A percentile compares a stretch with the other conserved stretches of the same genome.
Evolutionary conservation across 78 protist genomes (phyloP).

Genomic region (Monosiga brevicollis): DNA sequence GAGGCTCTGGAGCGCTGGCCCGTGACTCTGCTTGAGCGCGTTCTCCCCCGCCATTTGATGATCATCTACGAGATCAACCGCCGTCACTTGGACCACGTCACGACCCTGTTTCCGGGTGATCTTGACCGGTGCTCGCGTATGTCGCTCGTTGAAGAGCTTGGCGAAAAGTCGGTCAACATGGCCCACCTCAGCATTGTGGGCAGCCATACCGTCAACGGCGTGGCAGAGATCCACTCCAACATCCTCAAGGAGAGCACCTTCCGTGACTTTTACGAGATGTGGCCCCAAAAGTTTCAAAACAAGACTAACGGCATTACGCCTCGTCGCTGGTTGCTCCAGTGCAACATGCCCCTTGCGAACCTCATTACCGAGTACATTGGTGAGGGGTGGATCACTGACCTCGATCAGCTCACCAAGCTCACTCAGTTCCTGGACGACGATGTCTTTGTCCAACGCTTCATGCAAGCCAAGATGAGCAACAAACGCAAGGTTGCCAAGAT

Average conservation of each 20-base stretch:
- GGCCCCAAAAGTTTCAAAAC: constrained; percentile 76
- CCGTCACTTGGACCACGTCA: constrained; percentile 48
- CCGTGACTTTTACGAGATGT: constrained; percentile 63
- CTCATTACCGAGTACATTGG: constrained; percentile 60
- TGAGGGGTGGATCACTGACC: constrained; percentile 65
- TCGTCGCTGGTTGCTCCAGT: constrained; percentile 85
- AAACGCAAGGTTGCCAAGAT: constrained; percentile 70
- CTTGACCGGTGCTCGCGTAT: constrained; percentile 26
- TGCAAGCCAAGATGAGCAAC: constrained; percentile 39
- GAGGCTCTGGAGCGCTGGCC: constrained; percentile 97
- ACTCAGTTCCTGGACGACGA: constrained; percentile 53
- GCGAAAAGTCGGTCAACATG: constrained; percentile 77
- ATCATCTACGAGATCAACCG: constrained; percentile 89
- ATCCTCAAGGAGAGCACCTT: constrained; percentile 49
- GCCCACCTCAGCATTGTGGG: constrained; percentile 85
- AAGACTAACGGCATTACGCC: constrained; percentile 96
- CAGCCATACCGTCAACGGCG: constrained; percentile 85
- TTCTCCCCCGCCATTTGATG: constrained; percentile 88
- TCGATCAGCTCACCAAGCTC: constrained; percentile 51
- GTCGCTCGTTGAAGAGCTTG: constrained; percentile 80
- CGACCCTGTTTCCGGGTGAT: constrained; percentile 49
- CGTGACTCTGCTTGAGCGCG: constrained; percentile 55
- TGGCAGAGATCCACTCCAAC: constrained; percentile 86
- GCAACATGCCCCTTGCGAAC: constrained; percentile 67
- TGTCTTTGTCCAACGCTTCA: constrained; percentile 33